phyloP scores from a whole-genome alignment of 2,329 filamentous ascomycete genomes.

The Botrytis elliptica region DNA sequence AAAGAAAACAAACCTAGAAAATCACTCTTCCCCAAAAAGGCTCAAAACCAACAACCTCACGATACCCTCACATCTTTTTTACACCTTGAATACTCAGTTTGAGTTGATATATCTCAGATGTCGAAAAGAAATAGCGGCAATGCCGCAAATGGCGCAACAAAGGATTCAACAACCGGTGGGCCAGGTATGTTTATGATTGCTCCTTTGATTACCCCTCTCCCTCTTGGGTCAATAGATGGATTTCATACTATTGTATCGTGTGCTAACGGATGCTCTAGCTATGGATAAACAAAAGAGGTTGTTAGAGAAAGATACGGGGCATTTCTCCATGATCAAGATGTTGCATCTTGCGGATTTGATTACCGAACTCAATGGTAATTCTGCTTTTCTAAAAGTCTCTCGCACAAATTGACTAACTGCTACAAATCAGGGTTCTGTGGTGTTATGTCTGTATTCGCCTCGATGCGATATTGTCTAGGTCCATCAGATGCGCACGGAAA shows the following conservation, averaged over 20 bases:
- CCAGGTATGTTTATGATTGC: constrained; percentile 42
- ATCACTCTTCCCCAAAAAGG: constrained; percentile 1
- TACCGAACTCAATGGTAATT: constrained; percentile 74
- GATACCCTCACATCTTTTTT: neutral
- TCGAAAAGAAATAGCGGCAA: constrained; percentile 58
- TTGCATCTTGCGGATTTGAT: constrained; percentile 82
- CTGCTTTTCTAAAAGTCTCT: constrained; percentile 22
- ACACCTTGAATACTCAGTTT: neutral
- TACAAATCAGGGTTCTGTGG: constrained; percentile 68
- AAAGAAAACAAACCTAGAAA: constrained; percentile 17
- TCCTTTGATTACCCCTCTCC: constrained; percentile 11
- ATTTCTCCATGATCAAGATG: constrained; percentile 68
- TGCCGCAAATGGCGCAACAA: constrained; percentile 50
- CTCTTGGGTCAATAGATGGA: neutral
- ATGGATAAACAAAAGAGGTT: constrained; percentile 76
- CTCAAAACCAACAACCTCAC: neutral
- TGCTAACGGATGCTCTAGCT: constrained; percentile 44
- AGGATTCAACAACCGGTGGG: constrained; percentile 44
- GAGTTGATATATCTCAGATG: constrained; percentile 45
- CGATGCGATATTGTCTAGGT: constrained; percentile 85
- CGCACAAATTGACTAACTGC: neutral
- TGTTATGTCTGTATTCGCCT: constrained; percentile 94
- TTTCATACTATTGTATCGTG: constrained; percentile 15
- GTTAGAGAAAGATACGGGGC: constrained; percentile 66
- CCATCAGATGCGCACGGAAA: constrained; percentile 63